These are phyloP conservation scores for Lizonia empirigonia DNA, from an alignment of 2,329 filamentous ascomycete genomes.

Conservation along the genomic window DNA sequence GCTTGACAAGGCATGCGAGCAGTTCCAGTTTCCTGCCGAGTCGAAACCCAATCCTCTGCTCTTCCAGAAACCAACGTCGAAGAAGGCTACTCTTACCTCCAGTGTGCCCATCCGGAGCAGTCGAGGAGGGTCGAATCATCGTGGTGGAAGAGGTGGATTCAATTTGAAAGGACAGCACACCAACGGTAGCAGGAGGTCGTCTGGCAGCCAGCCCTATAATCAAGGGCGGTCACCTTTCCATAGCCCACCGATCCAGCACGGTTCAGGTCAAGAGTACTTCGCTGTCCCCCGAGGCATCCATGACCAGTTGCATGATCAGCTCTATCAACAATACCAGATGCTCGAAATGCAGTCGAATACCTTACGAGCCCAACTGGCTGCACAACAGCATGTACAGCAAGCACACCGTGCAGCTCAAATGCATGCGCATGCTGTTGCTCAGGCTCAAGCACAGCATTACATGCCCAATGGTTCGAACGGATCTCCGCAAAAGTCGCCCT, in stretches of 20 bases:
- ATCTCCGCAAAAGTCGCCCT: conserved; percentile 50
- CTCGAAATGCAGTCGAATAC: conserved; percentile 51
- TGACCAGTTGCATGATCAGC: conserved; percentile 55
- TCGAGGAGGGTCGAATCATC: conserved; percentile 52
- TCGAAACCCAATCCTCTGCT: conserved; percentile 63
- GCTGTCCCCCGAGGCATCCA: conserved; percentile 47
- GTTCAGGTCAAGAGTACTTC: conserved; percentile 52
- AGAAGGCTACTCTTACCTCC: conserved; percentile 60
- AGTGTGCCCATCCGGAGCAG: conserved; percentile 57
- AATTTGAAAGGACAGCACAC: conserved; percentile 55
- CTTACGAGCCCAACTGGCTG: conserved; percentile 44
- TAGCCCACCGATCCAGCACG: conserved; percentile 50
- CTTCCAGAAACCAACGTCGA: conserved; percentile 59
- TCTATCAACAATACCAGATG: conserved; percentile 57
- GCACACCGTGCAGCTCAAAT: conserved; percentile 47
- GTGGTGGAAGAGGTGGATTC: conserved; percentile 55
- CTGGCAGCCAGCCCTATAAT: conserved; percentile 59
- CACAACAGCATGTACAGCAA: conserved; percentile 48
- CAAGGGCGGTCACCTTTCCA: conserved; percentile 48
- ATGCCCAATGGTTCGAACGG: conserved; percentile 44
- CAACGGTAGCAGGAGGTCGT: conserved; percentile 57
- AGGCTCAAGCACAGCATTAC: conserved; percentile 44
- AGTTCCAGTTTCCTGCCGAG: conserved; percentile 82
- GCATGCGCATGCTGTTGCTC: conserved; percentile 46
- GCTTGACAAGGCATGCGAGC: conserved; percentile 81